These are phyloP conservation scores for Scheffersomyces lignicola DNA, from an alignment of 1,139 yeast genomes.

Conservation along the genomic window DNA sequence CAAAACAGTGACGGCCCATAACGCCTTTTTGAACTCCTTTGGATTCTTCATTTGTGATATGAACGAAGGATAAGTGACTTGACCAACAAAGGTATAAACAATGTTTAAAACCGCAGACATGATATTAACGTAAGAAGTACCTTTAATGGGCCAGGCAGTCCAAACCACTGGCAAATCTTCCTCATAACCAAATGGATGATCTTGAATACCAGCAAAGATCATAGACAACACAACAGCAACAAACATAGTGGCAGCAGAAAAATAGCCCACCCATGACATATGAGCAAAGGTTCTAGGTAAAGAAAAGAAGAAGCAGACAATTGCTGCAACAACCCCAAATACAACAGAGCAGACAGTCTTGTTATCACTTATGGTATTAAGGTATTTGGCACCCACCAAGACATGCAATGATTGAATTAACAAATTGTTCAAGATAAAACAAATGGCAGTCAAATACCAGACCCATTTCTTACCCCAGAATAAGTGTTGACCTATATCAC, in stretches of 20 bases:
- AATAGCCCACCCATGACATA: slow-evolving; percentile 49
- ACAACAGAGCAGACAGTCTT: slow-evolving; percentile 53
- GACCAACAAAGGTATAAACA: slow-evolving; percentile 64
- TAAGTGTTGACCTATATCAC: slow-evolving; percentile 60
- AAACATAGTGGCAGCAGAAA: slow-evolving; percentile 58
- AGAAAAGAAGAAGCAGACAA: slow-evolving; percentile 50
- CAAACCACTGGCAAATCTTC: slow-evolving; percentile 37
- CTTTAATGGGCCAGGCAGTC: slow-evolving; percentile 49
- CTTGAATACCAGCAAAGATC: slow-evolving; percentile 54
- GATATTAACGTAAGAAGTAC: slow-evolving; percentile 53
- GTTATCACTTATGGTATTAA: slow-evolving; percentile 52
- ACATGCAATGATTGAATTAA: slow-evolving; percentile 61
- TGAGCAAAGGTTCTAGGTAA: slow-evolving; percentile 58
- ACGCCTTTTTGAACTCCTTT: slow-evolving; percentile 56
- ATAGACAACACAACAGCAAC: slow-evolving; percentile 54
- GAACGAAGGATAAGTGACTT: slow-evolving; percentile 61
- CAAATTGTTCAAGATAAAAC: slow-evolving; percentile 55
- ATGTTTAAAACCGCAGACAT: slow-evolving; percentile 61
- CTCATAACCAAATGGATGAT: slow-evolving; percentile 44
- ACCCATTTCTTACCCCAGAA: slow-evolving; percentile 53
- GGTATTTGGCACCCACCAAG: slow-evolving; percentile 58
- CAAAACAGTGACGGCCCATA: slow-evolving; percentile 49
- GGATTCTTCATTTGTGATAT: slow-evolving; percentile 62
- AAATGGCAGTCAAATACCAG: slow-evolving; percentile 58
- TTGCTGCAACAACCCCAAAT: slow-evolving; percentile 47